Base-by-base conservation (phyloP, 2,329 filamentous ascomycete genomes). In the Colletotrichum tabaci region DNA sequence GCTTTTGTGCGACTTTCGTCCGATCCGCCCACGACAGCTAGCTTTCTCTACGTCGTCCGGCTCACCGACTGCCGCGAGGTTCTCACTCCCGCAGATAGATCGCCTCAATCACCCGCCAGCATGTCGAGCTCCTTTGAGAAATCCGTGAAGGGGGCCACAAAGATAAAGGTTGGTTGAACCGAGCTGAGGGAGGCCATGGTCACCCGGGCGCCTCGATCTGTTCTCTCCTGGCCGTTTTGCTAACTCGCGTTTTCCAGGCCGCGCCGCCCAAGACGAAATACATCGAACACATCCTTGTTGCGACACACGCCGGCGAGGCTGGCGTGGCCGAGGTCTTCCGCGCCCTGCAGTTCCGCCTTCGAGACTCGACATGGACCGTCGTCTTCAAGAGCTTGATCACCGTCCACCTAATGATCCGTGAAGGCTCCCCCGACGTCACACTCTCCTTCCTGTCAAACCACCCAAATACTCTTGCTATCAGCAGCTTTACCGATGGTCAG, bases 281-380 rank as follows among this genome's bases (percentile, higher is more conserved):
- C 86, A 97, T 99, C 86, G 96, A 99, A 83, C 95, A 98, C 81
- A 98, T 99, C 80, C 89, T 99, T 68, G 89, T 98, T 76, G 96
- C 96, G 74, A 99, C 96, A 47, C 94, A 98, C 84, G 93, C 95
- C 26, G 96, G 95, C 76, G 96, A 99, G 84, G 93, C 94, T 65
- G 96, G 96, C 76, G 94, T 99, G 72, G 96, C 92, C 72, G 96
- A 99, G 84, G 94, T 99, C 79, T 98, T 99, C 82, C 92, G 96
- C 73, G 94, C 95, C 52, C 87, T 99, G 66, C 95, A 97, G 80
- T 91, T 94, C 80, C 91, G 96, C 63, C 84, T 99, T 75, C 92
- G 95, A 80, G 96, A 99, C 82, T 96, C 96, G 76, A 98, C 96
- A 87, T 99, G 96, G 96, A 99, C 96, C n/a, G 95, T 98, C 69